Conservation (phyloP, 2,329 filamentous ascomycete genomes). For the Fusarium foetens region DNA sequence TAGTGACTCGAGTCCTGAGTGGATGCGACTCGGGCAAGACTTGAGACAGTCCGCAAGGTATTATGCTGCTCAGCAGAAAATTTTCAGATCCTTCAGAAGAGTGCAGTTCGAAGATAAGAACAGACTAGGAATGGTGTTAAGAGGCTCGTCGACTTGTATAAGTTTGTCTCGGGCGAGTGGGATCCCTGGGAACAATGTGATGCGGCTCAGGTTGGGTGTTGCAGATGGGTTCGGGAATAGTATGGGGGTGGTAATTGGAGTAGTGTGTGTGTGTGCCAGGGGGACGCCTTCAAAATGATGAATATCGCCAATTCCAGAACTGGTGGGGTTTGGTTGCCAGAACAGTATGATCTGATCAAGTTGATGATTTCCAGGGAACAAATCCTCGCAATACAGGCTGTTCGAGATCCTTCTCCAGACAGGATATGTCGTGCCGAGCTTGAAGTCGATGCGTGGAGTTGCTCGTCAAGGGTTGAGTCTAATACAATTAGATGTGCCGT, state of each 20-base stretch:
- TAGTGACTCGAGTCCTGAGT: neutral
- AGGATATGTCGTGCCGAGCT: neutral
- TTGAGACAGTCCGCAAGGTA: neutral
- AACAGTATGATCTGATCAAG: conserved; percentile 1
- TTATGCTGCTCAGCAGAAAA: neutral
- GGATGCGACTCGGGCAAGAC: neutral
- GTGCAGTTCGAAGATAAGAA: neutral
- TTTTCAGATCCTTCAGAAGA: neutral
- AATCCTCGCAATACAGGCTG: neutral
- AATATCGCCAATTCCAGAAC: conserved; percentile 7
- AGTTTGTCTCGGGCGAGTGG: conserved; percentile 6
- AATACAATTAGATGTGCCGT: neutral
- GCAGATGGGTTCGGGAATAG: conserved; percentile 16
- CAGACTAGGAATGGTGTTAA: neutral
- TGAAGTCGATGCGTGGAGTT: neutral
- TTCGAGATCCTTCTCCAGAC: conserved; percentile 3
- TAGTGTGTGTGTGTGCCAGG: conserved; percentile 7
- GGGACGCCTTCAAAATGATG: neutral
- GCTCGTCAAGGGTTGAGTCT: neutral
- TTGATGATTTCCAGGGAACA: neutral
- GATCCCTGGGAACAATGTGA: neutral
- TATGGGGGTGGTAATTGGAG: conserved; percentile 4
- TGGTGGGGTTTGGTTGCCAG: conserved; percentile 1
- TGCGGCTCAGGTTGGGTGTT: conserved; percentile 17
- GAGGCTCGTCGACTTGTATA: neutral